Evolutionary conservation across 2,329 filamentous ascomycete species (phyloP), one percentile per base, ranked within the genome.

Genomic region (Aotearoamyces nothofagi): DNA sequence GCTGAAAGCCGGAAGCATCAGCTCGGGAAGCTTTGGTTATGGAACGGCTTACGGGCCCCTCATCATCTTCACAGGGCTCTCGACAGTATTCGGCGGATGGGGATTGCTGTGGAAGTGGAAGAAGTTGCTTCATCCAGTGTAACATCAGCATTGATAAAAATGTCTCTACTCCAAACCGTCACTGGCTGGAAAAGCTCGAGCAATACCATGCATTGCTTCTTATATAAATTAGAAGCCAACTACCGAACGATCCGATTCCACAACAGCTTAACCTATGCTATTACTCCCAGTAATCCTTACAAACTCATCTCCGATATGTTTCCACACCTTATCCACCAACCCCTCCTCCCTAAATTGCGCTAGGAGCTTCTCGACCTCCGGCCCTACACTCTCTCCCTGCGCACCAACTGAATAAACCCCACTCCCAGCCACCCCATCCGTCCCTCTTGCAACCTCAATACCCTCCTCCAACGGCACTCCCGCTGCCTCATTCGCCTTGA

Each of bases 381-480:
- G 17, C 7, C 36, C 28, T 5, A 41, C 39, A 32, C 35, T 45
- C 15, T 50, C 45, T n/a, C 45, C 39, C n/a, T 40, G 32, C 26
- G 38, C 27, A 31, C 46, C 39, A 16, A 48, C 34, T n/a, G 41
- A 40, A 37, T 52, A 53, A 5, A 52, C 39, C 3, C 50, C 52
- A 41, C 46, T 51, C 13, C 46, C 51, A 11, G 14, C 17, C 17
- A 39, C 33, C 1, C 50, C 49, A 31, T 46, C 37, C 11, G 37
- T 45, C 9, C 48, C 46, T n/a, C 33, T 37, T 7, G 39, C 39
- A 12, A 43, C 25, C n/a, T n/a, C n/a, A 5, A 6, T 27, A 13
- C 30, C 28, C 10, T 33, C 32, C 22, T 16, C 27, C 17, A 47
- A 22, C 6, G 39, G 32, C 1, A 49, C 41, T 3, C 42, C 43